Conservation (phyloP, 805 yeast species). For the Hanseniaspora taiwanica region DNA sequence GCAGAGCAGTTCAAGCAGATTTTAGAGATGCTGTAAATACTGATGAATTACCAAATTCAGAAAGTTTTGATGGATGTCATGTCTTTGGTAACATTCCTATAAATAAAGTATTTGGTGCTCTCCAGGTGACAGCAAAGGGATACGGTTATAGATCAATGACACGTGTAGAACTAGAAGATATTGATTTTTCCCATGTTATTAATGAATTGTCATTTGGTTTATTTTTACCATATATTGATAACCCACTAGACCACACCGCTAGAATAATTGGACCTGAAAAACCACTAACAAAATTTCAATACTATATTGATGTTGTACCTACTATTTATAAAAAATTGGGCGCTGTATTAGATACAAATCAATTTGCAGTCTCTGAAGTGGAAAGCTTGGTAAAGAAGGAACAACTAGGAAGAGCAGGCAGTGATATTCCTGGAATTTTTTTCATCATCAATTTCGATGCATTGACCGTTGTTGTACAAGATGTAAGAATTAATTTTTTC, state of each 20-base stretch:
- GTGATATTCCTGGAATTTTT: conserved; percentile 59
- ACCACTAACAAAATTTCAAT: conserved; percentile 41
- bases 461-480: conserved; percentile 53
- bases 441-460: conserved; percentile 86
- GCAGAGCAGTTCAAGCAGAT: conserved; percentile 53
- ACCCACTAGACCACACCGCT: conserved; percentile 76
- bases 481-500: conserved; percentile 60
- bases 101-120: conserved; percentile 72
- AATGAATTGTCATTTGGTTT: conserved; percentile 85
- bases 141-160: conserved; percentile 38
- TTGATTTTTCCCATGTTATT: conserved; percentile 76
- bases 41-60: conserved; percentile 38
- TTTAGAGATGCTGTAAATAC: conserved; percentile 33
- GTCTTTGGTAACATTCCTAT: conserved; percentile 74
- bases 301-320: conserved; percentile 72
- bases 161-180: conserved; percentile 33
- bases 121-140: conserved; percentile 73
- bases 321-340: conserved; percentile 65
- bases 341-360: conserved; percentile 62
- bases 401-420: conserved; percentile 6
- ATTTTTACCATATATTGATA: conserved; percentile 71
- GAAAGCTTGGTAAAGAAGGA: conserved; percentile 19
- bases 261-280: conserved; percentile 30
- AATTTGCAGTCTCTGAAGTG: conserved; percentile 58
- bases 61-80: conserved; percentile 57